Evolutionary conservation across 2,329 filamentous ascomycete species (phyloP), one percentile per base, ranked within the genome.

Genomic region (Arthrocladium fulminans): DNA sequence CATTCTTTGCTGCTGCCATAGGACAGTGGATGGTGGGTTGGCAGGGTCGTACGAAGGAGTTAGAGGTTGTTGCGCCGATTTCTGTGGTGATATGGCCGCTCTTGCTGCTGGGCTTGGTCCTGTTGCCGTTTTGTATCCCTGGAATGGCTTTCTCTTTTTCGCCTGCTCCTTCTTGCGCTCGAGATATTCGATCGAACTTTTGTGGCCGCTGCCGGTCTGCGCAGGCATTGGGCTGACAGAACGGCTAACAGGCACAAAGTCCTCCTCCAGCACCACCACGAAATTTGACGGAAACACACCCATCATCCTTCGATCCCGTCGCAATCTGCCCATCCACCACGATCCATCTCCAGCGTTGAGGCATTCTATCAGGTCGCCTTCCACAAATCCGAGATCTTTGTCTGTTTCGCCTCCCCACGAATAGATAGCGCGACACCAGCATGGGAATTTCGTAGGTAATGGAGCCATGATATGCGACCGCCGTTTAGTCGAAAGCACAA

Each of bases 281-380:
- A 98, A 98, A 69, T 98, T 98, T 61, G 89, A 96, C 0, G 92
- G 92, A 62, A 98, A 98, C 17, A 92, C 74, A 47, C 92, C 92
- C 60, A 96, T 83, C 61, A 90, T 88, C 61, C 89, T 81, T 65
- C 86, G 84, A 68, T 98, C 92, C 59, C 92, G 81, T 63, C 83
- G 86, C 63, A 98, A 70, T 54, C 90, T 81, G 41, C 92, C 92
- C 69, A 89, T 95, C 92, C 92, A 98, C 92, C 92, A 98, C 40
- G 87, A 89, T 45, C 92, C 92, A 69, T 98, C 92, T 54, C 92
- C 92, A 17, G 92, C 92, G 65, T 98, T 98, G 46, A 98, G 75
- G 63, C 90, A 96, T 77, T 98, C 92, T 65, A 98, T 98, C 57
- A 98, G 70, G 68, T 98, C 92, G 55, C 92, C 92, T 67, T 98